Conservation (phyloP, 257 asterid species). For the Solanum bulbocastanum region DNA sequence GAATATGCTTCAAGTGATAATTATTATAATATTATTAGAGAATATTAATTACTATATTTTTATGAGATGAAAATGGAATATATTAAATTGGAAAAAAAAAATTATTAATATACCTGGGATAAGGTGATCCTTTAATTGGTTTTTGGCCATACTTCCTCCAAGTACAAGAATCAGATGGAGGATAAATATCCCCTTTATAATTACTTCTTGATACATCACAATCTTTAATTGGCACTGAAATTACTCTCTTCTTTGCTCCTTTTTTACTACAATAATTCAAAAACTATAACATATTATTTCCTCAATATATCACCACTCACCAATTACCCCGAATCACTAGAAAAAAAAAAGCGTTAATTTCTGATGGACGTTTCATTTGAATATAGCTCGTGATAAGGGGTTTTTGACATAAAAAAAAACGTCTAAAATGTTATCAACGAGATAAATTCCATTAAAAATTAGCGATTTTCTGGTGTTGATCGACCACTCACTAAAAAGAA, state of each 20-base stretch:
- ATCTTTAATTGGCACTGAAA: slow-evolving; percentile 39
- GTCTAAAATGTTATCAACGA: not conserved
- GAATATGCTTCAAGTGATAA: too few species aligned
- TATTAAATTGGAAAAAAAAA: not conserved
- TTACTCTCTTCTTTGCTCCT: slow-evolving; percentile 46
- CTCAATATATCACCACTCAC: not conserved
- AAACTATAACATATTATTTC: not conserved
- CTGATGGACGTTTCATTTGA: not conserved
- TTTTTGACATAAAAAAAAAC: not conserved
- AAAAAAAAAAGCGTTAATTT: not conserved
- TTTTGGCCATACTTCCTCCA: slow-evolving; percentile 87
- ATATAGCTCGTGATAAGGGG: not conserved
- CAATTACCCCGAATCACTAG: too few species aligned
- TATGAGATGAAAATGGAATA: too few species aligned
- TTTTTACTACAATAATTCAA: slow-evolving; percentile 12
- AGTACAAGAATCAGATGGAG: slow-evolving; percentile 83
- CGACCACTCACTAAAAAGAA: not conserved
- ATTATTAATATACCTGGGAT: slow-evolving; percentile 32
- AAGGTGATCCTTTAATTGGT: slow-evolving; percentile 75
- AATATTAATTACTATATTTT: too few species aligned
- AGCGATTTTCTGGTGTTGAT: not conserved
- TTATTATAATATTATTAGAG: too few species aligned
- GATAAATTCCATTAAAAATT: not conserved
- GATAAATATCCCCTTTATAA: slow-evolving; percentile 48
- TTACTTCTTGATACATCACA: slow-evolving; percentile 41